Conservation (phyloP, 495 filamentous ascomycete species). For the Endocarpon pusillum region DNA sequence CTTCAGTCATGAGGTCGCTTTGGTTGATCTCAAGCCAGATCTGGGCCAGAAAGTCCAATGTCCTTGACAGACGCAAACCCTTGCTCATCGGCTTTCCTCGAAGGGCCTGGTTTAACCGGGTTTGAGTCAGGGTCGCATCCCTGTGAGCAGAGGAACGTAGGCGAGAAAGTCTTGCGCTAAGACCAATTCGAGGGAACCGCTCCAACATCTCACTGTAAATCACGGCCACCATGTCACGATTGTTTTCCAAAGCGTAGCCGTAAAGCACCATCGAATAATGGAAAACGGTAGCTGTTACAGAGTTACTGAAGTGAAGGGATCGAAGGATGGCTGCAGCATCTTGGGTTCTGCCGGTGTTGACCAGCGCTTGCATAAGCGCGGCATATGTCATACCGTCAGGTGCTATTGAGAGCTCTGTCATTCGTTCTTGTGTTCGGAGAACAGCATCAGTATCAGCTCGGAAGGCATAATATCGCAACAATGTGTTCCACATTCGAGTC, state of each 20-base stretch:
- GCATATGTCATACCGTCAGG: slow-evolving; percentile 57
- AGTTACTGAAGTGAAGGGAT: slow-evolving; percentile 35
- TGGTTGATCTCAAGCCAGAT: slow-evolving; percentile 17
- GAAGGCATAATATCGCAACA: slow-evolving; percentile 51
- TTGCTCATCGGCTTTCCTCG: neutral
- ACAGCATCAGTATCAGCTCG: slow-evolving; percentile 43
- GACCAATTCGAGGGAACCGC: slow-evolving; percentile 24
- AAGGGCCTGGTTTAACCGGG: slow-evolving; percentile 6
- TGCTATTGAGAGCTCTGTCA: slow-evolving; percentile 38
- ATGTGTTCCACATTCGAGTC: slow-evolving; percentile 60
- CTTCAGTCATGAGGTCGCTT: slow-evolving; percentile 8
- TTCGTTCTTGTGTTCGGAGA: slow-evolving; percentile 40
- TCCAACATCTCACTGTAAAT: slow-evolving; percentile 34
- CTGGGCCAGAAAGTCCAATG: neutral
- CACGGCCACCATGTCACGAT: slow-evolving; percentile 33
- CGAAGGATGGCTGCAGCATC: slow-evolving; percentile 49
- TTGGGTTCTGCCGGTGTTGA: slow-evolving; percentile 39
- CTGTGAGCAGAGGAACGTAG: slow-evolving; percentile 4
- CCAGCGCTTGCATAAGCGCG: slow-evolving; percentile 53
- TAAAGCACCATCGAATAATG: slow-evolving; percentile 67
- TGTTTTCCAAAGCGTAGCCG: slow-evolving; percentile 35
- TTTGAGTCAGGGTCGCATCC: slow-evolving; percentile 1
- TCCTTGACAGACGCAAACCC: slow-evolving; percentile 6
- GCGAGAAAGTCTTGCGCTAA: slow-evolving; percentile 23
- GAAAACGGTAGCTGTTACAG: slow-evolving; percentile 40